Evolutionary conservation across 2,329 filamentous ascomycete species (phyloP).

Genomic region (Cladosporium austrohemisphaericum): DNA sequence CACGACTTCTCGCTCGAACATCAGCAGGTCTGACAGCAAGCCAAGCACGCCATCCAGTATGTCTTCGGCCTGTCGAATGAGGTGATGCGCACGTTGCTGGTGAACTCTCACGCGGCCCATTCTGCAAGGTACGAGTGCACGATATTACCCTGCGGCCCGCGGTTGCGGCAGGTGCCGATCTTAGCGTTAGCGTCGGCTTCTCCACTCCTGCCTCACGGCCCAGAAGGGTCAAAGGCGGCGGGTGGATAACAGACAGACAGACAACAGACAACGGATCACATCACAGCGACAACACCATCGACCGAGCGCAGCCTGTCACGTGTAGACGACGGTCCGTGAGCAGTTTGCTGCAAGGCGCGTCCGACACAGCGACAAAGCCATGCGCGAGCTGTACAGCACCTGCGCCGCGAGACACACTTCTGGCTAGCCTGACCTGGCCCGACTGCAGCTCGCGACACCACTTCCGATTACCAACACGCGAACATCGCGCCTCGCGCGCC

Average conservation of each 20-base stretch:
- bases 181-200: background rate
- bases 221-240: too few species aligned
- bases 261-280: slow-evolving; percentile 1
- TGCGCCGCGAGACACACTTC: slow-evolving; percentile 7
- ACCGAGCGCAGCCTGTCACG: background rate
- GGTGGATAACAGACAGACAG: too few species aligned
- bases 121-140: background rate
- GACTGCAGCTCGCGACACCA: slow-evolving; percentile 24
- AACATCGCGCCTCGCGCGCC: slow-evolving; percentile 1
- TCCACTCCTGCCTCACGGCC: background rate
- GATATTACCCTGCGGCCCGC: background rate
- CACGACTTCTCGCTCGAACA: too few species aligned
- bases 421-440: slow-evolving; percentile 5
- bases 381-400: slow-evolving; percentile 11
- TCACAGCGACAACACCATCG: background rate
- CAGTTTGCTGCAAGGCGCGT: background rate
- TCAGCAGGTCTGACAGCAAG: background rate
- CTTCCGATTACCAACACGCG: background rate
- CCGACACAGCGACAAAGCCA: slow-evolving; percentile 1
- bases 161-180: too few species aligned
- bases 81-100: background rate
- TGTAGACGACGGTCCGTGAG: background rate
- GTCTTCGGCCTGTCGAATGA: background rate
- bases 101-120: background rate
- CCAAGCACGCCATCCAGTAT: background rate